phyloP scores from a whole-genome alignment of 441 rosid genomes.

The Populus trichocarpa region DNA sequence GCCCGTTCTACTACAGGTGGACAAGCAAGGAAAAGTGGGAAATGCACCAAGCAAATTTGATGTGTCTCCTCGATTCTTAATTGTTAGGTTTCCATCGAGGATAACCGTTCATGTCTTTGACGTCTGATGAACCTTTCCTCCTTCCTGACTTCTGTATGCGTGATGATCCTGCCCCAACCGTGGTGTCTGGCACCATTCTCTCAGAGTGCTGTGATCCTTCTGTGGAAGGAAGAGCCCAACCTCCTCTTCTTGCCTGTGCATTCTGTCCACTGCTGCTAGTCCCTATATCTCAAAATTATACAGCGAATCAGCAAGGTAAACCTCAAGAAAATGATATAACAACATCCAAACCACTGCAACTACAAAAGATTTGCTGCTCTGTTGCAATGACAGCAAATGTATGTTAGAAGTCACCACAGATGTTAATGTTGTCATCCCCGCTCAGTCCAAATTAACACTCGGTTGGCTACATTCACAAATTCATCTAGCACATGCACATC shows the following conservation, averaged over 20 bases:
- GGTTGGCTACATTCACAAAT: background rate
- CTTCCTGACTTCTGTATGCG: constrained; percentile 6
- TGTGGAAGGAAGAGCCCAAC: constrained; percentile 54
- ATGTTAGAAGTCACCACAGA: background rate
- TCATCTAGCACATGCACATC: background rate
- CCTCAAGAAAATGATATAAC: background rate
- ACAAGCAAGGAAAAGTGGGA: background rate
- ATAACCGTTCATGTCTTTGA: constrained; percentile 11
- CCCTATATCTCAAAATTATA: constrained; percentile 22
- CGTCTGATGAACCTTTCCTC: constrained; percentile 18
- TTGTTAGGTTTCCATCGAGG: constrained; percentile 16
- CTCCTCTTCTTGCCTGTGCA: constrained; percentile 29
- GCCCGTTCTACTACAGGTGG: background rate
- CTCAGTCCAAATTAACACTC: background rate
- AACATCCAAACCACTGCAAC: background rate
- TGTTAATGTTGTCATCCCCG: background rate
- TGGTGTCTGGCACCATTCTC: background rate
- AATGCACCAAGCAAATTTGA: background rate
- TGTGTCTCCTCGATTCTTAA: background rate
- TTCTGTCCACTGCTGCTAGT: constrained; percentile 22
- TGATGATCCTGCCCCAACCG: constrained; percentile 23
- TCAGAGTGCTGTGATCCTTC: constrained; percentile 19
- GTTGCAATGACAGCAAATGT: background rate
- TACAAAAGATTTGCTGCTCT: background rate
- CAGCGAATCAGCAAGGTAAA: background rate